Evolutionary conservation across 495 filamentous ascomycete species (phyloP).

Genomic region (Tuber magnatum): DNA sequence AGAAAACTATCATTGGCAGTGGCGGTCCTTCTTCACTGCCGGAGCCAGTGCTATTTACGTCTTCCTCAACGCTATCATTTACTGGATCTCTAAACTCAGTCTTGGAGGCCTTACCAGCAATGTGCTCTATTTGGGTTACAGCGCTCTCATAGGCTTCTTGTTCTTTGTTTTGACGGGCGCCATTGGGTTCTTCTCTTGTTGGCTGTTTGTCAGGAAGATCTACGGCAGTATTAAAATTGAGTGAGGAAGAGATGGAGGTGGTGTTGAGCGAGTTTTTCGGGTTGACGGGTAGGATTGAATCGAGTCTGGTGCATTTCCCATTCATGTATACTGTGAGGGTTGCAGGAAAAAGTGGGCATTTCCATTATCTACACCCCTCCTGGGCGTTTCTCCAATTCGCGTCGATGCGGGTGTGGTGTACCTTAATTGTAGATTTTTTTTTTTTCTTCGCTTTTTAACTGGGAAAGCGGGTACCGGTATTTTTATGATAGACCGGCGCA

Average conservation of each 20-base stretch:
- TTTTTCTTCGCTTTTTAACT: neutral
- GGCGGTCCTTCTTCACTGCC: conserved; percentile 82
- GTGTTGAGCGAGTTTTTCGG: neutral
- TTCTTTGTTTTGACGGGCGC: conserved; percentile 95
- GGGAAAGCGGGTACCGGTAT: neutral
- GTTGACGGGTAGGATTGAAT: neutral
- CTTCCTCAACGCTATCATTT: conserved; percentile 77
- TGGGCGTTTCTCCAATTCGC: neutral
- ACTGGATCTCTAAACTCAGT: conserved; percentile 77
- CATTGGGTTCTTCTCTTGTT: conserved; percentile 91
- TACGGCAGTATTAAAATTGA: conserved; percentile 96
- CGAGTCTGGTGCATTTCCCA: conserved; percentile 10
- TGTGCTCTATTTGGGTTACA: conserved; percentile 91
- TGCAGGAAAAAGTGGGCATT: neutral
- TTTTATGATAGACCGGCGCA: neutral
- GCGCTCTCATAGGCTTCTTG: conserved; percentile 74
- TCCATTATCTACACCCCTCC: neutral
- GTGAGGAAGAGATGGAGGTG: conserved; percentile 43
- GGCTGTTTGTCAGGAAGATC: conserved; percentile 87
- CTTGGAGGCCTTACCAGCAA: conserved; percentile 77
- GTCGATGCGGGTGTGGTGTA: neutral
- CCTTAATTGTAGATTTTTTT: conserved; percentile 15
- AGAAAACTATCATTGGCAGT: conserved; percentile 99
- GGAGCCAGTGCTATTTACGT: conserved; percentile 85
- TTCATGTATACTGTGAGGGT: conserved; percentile 6